These are phyloP conservation scores for Curvularia verruculosa DNA, from an alignment of 2,329 filamentous ascomycete genomes.

Conservation along the genomic window DNA sequence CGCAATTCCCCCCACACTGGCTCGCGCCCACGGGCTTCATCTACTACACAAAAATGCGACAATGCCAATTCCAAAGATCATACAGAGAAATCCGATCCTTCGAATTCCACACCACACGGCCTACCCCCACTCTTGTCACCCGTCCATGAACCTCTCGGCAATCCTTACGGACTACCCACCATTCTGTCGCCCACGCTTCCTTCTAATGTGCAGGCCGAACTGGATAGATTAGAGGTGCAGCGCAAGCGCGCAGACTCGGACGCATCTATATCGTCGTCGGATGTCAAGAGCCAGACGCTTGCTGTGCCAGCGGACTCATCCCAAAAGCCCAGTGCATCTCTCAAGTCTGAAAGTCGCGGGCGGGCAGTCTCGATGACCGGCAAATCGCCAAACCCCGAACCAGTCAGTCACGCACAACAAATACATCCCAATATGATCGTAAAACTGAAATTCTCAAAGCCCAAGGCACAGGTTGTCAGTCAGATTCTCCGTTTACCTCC, in stretches of 20 bases:
- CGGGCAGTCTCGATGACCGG: slow-evolving; percentile 36
- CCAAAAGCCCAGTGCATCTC: slow-evolving; percentile 27
- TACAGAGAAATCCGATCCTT: slow-evolving; percentile 35
- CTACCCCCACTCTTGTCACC: slow-evolving; percentile 48
- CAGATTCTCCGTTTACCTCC: slow-evolving; percentile 43
- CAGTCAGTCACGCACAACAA: slow-evolving; percentile 19
- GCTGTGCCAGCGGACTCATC: slow-evolving; percentile 26
- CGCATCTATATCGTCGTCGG: slow-evolving; percentile 44
- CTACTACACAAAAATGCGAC: slow-evolving; percentile 45
- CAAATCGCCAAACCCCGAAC: slow-evolving; percentile 31
- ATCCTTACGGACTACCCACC: slow-evolving; percentile 54
- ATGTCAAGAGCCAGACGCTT: slow-evolving; percentile 37
- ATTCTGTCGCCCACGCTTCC: slow-evolving; percentile 65
- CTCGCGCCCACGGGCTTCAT: slow-evolving; percentile 21
- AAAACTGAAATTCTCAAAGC: slow-evolving; percentile 59
- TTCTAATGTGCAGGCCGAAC: slow-evolving; percentile 60
- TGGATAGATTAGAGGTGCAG: slow-evolving; percentile 53
- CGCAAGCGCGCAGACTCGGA: slow-evolving; percentile 45
- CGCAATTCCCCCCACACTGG: slow-evolving; percentile 18
- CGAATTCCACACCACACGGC: slow-evolving; percentile 46
- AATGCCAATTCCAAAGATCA: slow-evolving; percentile 46
- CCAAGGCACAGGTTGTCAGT: slow-evolving; percentile 56
- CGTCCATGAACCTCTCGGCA: slow-evolving; percentile 51
- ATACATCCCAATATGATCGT: slow-evolving; percentile 49
- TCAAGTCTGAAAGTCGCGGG: slow-evolving; percentile 32